phyloP scores from a whole-genome alignment of 2,329 filamentous ascomycete species.

The Alternaria incomplexa region DNA sequence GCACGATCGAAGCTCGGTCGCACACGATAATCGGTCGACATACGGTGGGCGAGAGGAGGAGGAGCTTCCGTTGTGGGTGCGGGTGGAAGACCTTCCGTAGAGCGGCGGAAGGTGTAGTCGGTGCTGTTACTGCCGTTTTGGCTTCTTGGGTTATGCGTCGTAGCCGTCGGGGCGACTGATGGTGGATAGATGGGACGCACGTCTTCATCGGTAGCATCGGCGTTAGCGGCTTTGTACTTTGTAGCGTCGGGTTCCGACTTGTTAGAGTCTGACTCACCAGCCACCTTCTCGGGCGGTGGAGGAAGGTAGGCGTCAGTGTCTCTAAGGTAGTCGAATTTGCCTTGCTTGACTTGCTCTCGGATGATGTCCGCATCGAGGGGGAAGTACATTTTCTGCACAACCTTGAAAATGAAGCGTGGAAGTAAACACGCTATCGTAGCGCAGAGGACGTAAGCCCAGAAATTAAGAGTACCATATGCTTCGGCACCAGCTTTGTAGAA shows the following conservation, averaged over 20 bases:
- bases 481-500: conserved; percentile 82
- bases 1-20: conserved; percentile 89
- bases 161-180: conserved; percentile 76
- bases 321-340: conserved; percentile 79
- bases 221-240: conserved; percentile 49
- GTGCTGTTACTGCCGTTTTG: conserved; percentile 95
- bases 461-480: conserved; percentile 79
- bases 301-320: conserved; percentile 59
- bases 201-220: conserved; percentile 75
- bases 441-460: conserved; percentile 84
- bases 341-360: conserved; percentile 85
- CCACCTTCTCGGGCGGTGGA: conserved; percentile 49
- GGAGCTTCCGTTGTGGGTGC: conserved; percentile 36
- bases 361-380: conserved; percentile 94
- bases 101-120: conserved; percentile 71
- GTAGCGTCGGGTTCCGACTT: conserved; percentile 62
- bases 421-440: conserved; percentile 83
- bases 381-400: conserved; percentile 90
- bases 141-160: conserved; percentile 74
- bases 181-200: conserved; percentile 92
- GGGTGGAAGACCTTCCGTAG: conserved; percentile 40
- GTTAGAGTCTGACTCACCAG: conserved; percentile 61
- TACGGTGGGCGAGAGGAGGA: conserved; percentile 33
- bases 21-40: conserved; percentile 50
- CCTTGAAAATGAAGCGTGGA: conserved; percentile 85